A percentile compares a stretch with the other conserved stretches of the same genome.
These are phyloP conservation scores for Ustilago esculenta DNA, from an alignment of 1,284 basidiomycete genomes.

Conservation along the genomic window DNA sequence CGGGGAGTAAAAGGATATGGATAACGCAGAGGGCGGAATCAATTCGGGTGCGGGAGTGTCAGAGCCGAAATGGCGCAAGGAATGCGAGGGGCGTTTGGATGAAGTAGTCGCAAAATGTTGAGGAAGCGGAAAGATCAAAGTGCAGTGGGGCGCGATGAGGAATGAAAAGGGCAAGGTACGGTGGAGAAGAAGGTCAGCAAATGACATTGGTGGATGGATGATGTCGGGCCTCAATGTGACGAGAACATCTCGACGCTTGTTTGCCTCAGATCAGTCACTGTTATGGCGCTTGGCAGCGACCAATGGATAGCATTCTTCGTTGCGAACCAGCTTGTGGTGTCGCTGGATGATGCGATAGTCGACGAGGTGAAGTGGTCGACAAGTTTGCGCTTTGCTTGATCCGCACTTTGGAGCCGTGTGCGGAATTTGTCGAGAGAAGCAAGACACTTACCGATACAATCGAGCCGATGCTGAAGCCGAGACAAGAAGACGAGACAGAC, in stretches of 20 bases:
- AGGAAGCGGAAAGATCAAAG: neutral
- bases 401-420: neutral
- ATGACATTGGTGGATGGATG: neutral
- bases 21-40: too few relatives aligned
- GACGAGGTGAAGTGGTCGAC: too few relatives aligned
- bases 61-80: too few relatives aligned
- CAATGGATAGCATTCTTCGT: too few relatives aligned
- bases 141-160: neutral
- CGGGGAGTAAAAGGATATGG: neutral
- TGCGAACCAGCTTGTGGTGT: too few relatives aligned
- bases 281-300: too few relatives aligned
- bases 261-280: too few relatives aligned
- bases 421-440: neutral
- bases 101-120: neutral
- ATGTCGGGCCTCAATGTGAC: neutral
- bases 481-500: conserved; percentile 49
- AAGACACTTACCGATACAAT: conserved; percentile 53
- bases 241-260: too few relatives aligned
- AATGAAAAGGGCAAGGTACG: neutral
- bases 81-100: too few relatives aligned
- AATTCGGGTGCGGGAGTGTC: too few relatives aligned
- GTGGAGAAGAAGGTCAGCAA: neutral
- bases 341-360: too few relatives aligned
- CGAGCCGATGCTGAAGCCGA: conserved; percentile 46
- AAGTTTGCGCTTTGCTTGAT: too few relatives aligned